These are phyloP conservation scores for Linnemannia zychae DNA, from an alignment of 192 early-diverging fungal species.

Conservation along the genomic window DNA sequence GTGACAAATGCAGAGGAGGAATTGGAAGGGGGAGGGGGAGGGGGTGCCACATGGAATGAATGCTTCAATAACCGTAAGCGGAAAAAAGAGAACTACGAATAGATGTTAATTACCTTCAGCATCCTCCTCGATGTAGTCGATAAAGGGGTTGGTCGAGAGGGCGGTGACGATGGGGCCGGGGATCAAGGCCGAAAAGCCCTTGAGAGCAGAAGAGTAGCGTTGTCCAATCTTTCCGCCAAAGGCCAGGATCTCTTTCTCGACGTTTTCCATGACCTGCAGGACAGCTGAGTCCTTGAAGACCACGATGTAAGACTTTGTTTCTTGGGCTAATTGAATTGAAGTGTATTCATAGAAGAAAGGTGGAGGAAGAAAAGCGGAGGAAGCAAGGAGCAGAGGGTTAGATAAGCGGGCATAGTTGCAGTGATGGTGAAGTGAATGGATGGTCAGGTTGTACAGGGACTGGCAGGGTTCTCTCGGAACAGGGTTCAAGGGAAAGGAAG, in stretches of 20 bases:
- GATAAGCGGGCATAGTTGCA: neutral
- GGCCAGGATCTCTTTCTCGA: constrained; percentile 31
- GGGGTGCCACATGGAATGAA: too few relatives aligned
- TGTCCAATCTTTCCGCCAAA: constrained; percentile 54
- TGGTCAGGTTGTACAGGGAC: neutral
- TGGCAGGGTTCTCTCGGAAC: neutral
- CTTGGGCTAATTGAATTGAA: neutral
- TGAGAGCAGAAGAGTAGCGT: constrained; percentile 36
- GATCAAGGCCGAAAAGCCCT: constrained; percentile 52
- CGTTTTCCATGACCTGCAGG: constrained; percentile 29
- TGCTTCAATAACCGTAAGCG: too few relatives aligned
- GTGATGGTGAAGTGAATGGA: neutral
- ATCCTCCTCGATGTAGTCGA: constrained; percentile 55
- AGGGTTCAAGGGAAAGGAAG: too few relatives aligned
- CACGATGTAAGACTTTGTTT: constrained; percentile 48
- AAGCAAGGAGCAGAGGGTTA: neutral
- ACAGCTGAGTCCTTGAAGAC: constrained; percentile 45
- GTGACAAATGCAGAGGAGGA: too few relatives aligned
- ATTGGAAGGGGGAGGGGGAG: too few relatives aligned
- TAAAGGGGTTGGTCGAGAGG: constrained; percentile 48
- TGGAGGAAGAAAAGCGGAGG: neutral
- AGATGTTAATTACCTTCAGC: constrained; percentile 24
- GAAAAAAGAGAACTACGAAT: neutral
- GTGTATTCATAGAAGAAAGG: too few relatives aligned
- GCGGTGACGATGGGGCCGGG: constrained; percentile 23